These are phyloP conservation scores for Davidsoniella australis DNA, from an alignment of 2,329 filamentous ascomycete species.

Conservation along the genomic window DNA sequence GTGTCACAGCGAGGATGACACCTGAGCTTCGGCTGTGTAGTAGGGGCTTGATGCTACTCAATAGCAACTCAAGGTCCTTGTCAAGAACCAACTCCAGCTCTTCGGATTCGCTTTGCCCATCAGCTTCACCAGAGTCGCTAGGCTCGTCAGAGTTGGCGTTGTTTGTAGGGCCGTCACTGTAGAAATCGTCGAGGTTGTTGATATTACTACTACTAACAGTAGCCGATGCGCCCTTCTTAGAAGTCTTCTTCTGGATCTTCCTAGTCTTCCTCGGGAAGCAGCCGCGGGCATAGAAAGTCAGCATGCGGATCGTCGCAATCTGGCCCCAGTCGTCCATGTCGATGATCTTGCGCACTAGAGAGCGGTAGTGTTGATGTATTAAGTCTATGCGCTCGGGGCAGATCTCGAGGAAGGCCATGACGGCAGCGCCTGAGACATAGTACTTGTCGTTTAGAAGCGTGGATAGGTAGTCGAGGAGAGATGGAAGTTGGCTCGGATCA, in stretches of 20 bases:
- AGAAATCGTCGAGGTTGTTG: conserved; percentile 53
- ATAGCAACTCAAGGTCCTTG: conserved; percentile 63
- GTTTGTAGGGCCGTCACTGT: conserved; percentile 38
- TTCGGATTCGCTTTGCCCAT: conserved; percentile 31
- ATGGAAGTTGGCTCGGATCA: conserved; percentile 69
- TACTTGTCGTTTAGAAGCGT: conserved; percentile 77
- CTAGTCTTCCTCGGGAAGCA: conserved; percentile 63
- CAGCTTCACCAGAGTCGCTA: conserved; percentile 24
- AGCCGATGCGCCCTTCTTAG: conserved; percentile 21
- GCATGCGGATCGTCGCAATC: conserved; percentile 61
- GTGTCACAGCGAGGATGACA: conserved; percentile 73
- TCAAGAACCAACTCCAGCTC: conserved; percentile 50
- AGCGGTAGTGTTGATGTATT: conserved; percentile 77
- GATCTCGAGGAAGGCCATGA: conserved; percentile 73
- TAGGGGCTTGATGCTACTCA: conserved; percentile 67
- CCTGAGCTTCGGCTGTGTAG: conserved; percentile 86
- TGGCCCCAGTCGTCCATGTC: conserved; percentile 99
- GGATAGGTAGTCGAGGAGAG: conserved; percentile 66
- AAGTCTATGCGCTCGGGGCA: conserved; percentile 78
- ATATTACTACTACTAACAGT: conserved; percentile 15
- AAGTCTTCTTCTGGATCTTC: background rate
- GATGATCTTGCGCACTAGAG: conserved; percentile 72
- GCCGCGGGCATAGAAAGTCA: conserved; percentile 69
- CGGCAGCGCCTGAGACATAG: conserved; percentile 87
- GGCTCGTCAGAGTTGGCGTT: conserved; percentile 17